A percentile compares a stretch with the other conserved stretches of the same genome.
These are phyloP conservation scores for Aegilops sharonensis DNA, from an alignment of 176 grass and related monocot genomes.

Conservation along the genomic window DNA sequence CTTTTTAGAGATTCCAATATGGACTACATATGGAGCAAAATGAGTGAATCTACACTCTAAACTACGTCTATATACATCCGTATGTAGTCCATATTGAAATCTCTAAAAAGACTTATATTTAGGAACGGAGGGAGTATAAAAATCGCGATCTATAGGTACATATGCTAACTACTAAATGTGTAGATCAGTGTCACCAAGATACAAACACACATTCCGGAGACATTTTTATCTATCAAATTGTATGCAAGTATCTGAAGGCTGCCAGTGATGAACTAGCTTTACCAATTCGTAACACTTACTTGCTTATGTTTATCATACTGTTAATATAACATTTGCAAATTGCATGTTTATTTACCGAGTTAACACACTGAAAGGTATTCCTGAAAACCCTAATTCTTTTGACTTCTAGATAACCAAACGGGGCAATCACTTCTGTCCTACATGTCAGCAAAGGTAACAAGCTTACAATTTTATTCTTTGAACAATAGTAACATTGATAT, in stretches of 20 bases:
- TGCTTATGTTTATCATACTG: slow-evolving; percentile 8
- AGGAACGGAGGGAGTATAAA: not conserved
- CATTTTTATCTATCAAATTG: not conserved
- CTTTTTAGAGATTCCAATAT: no score
- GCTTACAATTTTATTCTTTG: slow-evolving; percentile 23
- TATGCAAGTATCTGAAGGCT: slow-evolving; percentile 19
- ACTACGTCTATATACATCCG: no score
- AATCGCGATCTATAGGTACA: not conserved
- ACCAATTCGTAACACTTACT: slow-evolving; percentile 15
- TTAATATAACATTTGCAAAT: slow-evolving; percentile 4
- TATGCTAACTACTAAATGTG: slow-evolving; percentile 8
- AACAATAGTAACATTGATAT: slow-evolving; percentile 28
- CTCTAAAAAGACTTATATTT: no score
- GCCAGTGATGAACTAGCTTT: slow-evolving; percentile 10
- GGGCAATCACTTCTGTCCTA: slow-evolving; percentile 97
- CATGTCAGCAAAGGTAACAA: slow-evolving; percentile 91
- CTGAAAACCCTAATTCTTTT: slow-evolving; percentile 34
- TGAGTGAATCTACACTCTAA: no score
- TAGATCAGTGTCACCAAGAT: slow-evolving; percentile 8
- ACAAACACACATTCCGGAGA: not conserved
- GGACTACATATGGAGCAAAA: no score
- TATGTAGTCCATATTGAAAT: no score
- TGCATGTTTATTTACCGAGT: not conserved
- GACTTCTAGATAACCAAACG: slow-evolving; percentile 79
- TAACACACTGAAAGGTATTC: not conserved